Percentiles rank a stretch among this genome's conserved stretches.
Conservation (phyloP, 1,139 yeast species). For the Pichia kudriavzevii region DNA sequence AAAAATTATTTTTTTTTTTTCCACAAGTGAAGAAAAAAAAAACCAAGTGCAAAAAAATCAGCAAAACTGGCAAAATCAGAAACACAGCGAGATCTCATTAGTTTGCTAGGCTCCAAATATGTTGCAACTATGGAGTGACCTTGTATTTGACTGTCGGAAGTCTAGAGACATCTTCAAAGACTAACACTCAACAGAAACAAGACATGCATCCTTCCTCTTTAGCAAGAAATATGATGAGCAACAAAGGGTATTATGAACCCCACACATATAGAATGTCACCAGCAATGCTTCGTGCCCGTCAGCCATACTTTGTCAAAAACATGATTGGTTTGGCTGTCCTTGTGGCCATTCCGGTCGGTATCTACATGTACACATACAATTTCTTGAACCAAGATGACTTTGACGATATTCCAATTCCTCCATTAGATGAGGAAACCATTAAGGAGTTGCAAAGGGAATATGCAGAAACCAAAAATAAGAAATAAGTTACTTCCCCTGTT, state of each 20-base stretch:
- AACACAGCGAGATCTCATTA: too few species aligned
- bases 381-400: constrained; percentile 77
- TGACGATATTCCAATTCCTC: constrained; percentile 88
- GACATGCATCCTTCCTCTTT: constrained; percentile 9
- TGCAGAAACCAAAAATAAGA: constrained; percentile 28
- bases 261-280: constrained; percentile 87
- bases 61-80: too few species aligned
- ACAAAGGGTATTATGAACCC: constrained; percentile 53
- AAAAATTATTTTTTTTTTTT: too few species aligned
- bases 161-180: not conserved
- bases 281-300: constrained; percentile 82
- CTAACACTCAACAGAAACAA: not conserved
- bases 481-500: too few species aligned
- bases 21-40: too few species aligned
- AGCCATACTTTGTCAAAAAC: constrained; percentile 77
- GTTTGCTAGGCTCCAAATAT: too few species aligned
- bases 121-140: too few species aligned
- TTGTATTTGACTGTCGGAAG: too few species aligned
- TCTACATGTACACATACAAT: constrained; percentile 66
- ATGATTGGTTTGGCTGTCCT: constrained; percentile 52
- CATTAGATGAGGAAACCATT: constrained; percentile 72
- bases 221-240: constrained; percentile 24
- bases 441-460: constrained; percentile 64
- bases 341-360: constrained; percentile 56
- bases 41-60: too few species aligned